A percentile compares a stretch with the other conserved stretches of the same genome.
These are phyloP conservation scores for Colletotrichum agaves DNA, from an alignment of 2,329 filamentous ascomycete species.

Conservation along the genomic window DNA sequence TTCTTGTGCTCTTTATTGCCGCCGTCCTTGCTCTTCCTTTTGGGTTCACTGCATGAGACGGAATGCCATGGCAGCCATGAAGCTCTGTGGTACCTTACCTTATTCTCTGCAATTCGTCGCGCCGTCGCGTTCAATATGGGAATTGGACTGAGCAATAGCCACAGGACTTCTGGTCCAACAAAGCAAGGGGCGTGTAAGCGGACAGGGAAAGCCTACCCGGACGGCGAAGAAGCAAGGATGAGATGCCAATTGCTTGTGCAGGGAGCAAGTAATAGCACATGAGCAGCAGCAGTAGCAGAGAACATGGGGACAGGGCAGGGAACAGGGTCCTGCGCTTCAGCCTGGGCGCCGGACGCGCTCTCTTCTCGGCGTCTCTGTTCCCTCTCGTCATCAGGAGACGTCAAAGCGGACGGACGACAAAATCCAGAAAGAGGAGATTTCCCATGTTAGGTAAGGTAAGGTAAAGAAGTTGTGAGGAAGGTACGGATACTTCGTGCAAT, in stretches of 20 bases:
- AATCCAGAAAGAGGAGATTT: not conserved
- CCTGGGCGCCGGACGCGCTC: conserved; percentile 24
- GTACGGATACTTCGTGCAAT: not conserved
- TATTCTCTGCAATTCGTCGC: too few relatives aligned
- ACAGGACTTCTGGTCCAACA: not conserved
- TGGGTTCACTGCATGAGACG: conserved; percentile 10
- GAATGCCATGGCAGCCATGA: not conserved
- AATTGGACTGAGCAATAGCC: not conserved
- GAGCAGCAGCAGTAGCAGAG: conserved; percentile 1
- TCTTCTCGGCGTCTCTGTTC: conserved; percentile 29
- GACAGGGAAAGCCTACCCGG: not conserved
- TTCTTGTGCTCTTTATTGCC: not conserved
- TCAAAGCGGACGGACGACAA: conserved; percentile 14
- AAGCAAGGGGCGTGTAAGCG: conserved; percentile 8
- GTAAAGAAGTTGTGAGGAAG: not conserved
- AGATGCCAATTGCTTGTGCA: conserved; percentile 7
- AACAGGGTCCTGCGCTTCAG: conserved; percentile 30
- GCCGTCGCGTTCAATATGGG: too few relatives aligned
- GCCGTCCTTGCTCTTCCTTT: not conserved
- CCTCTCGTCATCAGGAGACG: conserved; percentile 14
- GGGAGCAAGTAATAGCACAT: conserved; percentile 18
- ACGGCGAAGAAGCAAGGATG: conserved; percentile 1
- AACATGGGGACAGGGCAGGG: not conserved
- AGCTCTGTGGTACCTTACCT: not conserved
- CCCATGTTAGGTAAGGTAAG: not conserved